A percentile compares a stretch with the other conserved stretches of the same genome.
phyloP scores from a whole-genome alignment of 163 green algal species.

The Prototheca wickerhamii region DNA sequence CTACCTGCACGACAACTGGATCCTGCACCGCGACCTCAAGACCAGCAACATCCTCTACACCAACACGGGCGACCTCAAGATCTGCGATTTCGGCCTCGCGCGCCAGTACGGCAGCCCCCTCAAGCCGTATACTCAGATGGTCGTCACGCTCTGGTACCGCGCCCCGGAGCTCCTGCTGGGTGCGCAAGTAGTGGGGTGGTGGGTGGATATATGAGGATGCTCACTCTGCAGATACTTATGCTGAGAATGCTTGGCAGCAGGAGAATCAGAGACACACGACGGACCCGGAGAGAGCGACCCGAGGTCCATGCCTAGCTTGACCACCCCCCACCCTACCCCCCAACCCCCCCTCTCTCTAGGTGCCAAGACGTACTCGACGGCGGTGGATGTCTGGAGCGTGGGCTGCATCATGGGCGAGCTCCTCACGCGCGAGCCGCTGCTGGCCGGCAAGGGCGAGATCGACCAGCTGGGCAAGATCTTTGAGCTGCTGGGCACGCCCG shows the following conservation, averaged over 20 bases:
- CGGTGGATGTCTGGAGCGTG: conserved; percentile 90
- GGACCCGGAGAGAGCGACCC: not conserved
- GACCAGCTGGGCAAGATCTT: conserved; percentile 87
- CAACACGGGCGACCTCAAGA: conserved; percentile 86
- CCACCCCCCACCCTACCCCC: not conserved
- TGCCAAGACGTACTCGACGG: conserved; percentile 56
- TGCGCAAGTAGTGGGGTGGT: not conserved
- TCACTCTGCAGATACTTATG: not conserved
- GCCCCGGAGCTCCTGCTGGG: conserved; percentile 87
- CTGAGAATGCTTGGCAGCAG: not conserved
- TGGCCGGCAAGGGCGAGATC: conserved; percentile 64
- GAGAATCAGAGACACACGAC: too few relatives aligned
- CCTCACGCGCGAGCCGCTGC: conserved; percentile 43
- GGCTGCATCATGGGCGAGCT: conserved; percentile 97
- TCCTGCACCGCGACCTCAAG: conserved; percentile 93
- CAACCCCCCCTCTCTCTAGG: conserved; percentile 7
- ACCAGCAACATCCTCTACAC: conserved; percentile 96
- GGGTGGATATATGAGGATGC: not conserved
- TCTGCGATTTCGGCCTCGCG: conserved; percentile 88
- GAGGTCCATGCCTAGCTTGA: not conserved
- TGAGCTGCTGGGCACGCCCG: conserved; percentile 71
- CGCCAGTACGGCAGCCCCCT: conserved; percentile 69
- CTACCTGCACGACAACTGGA: conserved; percentile 92
- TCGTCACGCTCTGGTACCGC: conserved; percentile 96
- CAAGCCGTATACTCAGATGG: conserved; percentile 74